Base-by-base conservation (phyloP, 768 basidiomycete species). In the Suillus subaureus region DNA sequence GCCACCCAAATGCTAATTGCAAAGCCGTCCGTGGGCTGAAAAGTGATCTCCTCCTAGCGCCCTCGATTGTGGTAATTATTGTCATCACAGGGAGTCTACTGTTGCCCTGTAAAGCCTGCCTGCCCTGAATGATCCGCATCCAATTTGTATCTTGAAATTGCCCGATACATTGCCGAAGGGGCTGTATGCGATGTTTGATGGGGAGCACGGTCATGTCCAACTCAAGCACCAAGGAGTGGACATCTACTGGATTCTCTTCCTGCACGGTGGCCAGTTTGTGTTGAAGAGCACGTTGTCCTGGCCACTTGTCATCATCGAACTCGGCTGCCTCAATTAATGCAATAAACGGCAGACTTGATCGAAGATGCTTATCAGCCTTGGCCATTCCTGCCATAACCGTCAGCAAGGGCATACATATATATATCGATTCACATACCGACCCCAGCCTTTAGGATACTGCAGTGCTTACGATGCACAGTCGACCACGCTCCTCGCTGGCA, bases 321-420 rank as follows among this genome's bases (percentile, higher is more conserved):
- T 55, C 54, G 33, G 54, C 54, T 35, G 33, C 35, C 31, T 55
- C 54, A n/a, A 55, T 35, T 0, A 55, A 55, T 35, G 54, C 54
- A 55, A 55, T 55, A 35, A 55, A 55, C 3, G 31, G 33, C 21
- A 55, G 33, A 35, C 54, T 55, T 35, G 54, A n/a, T 21, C 54
- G 54, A 33, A 55, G 54, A 31, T 55, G 54, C 54, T 21, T 55
- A 18, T 21, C 31, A 21, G 54, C 54, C 31, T 55, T 55, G 11
- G 54, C 54, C 54, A 55, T 55, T 55, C 54, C 54, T 55, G 54
- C 18, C 51, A 52, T 33, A 55, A 55, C 31, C 18, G 21, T 55
- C 21, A 55, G 18, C 31, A 33, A 33, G 31, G 21, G 28, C 13
- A 55, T 6, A 54, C 21, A 54, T 33, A 33, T 12, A 28, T 55